Base-by-base conservation (phyloP, 208 protist species). In the Sergeia podlipaevii region DNA sequence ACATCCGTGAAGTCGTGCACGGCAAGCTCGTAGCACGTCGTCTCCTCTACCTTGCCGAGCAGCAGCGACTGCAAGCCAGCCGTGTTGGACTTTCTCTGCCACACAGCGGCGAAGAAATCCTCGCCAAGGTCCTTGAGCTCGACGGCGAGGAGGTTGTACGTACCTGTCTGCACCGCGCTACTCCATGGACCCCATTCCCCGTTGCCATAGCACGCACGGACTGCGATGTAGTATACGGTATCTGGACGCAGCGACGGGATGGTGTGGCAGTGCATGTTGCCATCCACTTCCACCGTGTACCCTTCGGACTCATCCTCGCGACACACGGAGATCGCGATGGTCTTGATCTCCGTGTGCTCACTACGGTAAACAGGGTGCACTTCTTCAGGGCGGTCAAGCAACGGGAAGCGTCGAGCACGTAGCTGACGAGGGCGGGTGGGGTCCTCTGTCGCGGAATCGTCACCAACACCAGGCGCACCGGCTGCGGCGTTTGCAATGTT, bases 121-220 rank as follows among this genome's bases (percentile, higher is more conserved):
- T 95, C 89, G 55, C 89, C 89, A 24, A 82, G 55, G 38, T 81
- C 68, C 41, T 55, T 55, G 8, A 89, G 17, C 39, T 90, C 80
- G 18, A 89, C 59, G 8, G 62, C 52, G n/a, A 93, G 59, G 21
- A 88, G 41, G 62, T 89, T 89, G 44, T 85, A 70, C 41, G 89
- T 95, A 24, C 84, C 80, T 21, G 70, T 85, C 17, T 39, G 55
- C 24, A 93, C 70, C 1, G 49, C 10, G 5, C 73, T 51, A 57
- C 80, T 86, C 65, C 65, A 87, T 30, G 68, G 67, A 29, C 89
- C 84, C 66, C 74, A 85, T 57, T 85, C 77, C 20, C 70, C 75
- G 50, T 68, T 80, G 11, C 65, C 72, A 67, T 95, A 95, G 48
- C 71, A 76, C n/a, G 80, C 80, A n/a, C 80, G 71, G 39, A 93